Evolutionary conservation across 306 rosid species (phyloP).

Genomic region (Acacia acuminata): DNA sequence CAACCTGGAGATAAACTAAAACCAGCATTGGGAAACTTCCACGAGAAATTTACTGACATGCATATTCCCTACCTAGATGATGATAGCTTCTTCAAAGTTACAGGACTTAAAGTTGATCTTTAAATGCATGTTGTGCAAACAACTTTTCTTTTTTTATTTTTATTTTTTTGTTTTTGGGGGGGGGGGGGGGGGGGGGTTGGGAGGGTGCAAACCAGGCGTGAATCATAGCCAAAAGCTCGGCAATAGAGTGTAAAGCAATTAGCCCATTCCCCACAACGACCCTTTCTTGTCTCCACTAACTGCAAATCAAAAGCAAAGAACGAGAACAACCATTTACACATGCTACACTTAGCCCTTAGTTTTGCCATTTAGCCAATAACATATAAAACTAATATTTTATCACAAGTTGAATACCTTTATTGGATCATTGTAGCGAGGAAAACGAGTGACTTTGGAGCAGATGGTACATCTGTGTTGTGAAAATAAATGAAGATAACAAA

Average conservation of each 20-base stretch:
- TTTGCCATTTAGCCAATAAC: constrained; percentile 11
- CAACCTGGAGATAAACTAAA: constrained; percentile 55
- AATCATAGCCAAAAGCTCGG: constrained; percentile 90
- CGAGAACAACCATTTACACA: constrained; percentile 11
- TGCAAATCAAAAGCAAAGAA: constrained; percentile 42
- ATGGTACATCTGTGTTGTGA: constrained; percentile 58
- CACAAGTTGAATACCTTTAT: constrained; percentile 56
- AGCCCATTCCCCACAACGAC: constrained; percentile 99
- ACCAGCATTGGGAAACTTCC: constrained; percentile 28
- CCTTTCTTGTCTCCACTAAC: constrained; percentile 93
- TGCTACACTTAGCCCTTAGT: constrained; percentile 19
- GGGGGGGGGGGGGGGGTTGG: no score
- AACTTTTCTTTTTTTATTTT: no score
- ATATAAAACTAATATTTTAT: constrained; percentile 5
- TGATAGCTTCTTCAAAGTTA: background rate
- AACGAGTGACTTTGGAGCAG: constrained; percentile 67
- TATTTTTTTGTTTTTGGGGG: no score
- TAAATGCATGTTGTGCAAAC: constrained; percentile 13
- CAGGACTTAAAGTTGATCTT: constrained; percentile 17
- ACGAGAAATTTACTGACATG: constrained; percentile 18
- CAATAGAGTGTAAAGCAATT: constrained; percentile 93
- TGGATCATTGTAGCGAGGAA: constrained; percentile 92
- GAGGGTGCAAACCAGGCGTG: constrained; percentile 87
- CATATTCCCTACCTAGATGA: background rate
- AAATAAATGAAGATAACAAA: constrained; percentile 21